Evolutionary conservation across 202 grass and related monocot genomes (phyloP).

Genomic region (Zizania palustris): DNA sequence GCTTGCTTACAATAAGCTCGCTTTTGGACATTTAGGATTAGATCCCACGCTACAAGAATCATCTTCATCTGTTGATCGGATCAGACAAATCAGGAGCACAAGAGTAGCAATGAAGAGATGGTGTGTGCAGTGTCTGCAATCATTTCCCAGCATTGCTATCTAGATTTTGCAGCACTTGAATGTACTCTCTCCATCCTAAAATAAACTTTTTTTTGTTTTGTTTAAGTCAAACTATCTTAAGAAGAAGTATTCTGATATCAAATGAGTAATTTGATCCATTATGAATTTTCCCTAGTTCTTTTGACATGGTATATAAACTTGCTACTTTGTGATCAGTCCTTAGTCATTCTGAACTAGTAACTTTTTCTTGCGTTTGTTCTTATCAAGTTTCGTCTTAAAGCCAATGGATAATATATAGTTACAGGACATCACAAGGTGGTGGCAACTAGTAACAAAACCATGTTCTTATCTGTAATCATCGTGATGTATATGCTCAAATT

Average conservation of each 20-base stretch:
- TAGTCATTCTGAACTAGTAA: not conserved
- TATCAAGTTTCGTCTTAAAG: constrained; percentile 8
- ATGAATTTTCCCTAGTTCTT: too few species aligned
- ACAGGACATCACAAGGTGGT: not conserved
- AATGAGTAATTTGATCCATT: too few species aligned
- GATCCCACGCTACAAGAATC: not conserved
- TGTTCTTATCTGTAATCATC: constrained; percentile 29
- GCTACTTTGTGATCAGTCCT: not conserved
- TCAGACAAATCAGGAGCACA: not conserved
- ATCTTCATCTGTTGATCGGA: not conserved
- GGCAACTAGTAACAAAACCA: not conserved
- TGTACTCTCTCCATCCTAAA: too few species aligned
- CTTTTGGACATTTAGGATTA: not conserved
- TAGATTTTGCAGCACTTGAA: not conserved
- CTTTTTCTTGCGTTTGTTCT: not conserved
- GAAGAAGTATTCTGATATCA: too few species aligned
- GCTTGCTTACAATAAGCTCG: not conserved
- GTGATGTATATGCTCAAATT: not conserved
- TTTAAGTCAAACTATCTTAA: too few species aligned
- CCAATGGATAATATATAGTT: not conserved
- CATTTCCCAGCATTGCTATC: not conserved
- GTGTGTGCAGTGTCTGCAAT: not conserved
- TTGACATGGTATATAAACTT: too few species aligned
- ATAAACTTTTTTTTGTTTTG: too few species aligned
- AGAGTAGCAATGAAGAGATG: not conserved